Evolutionary conservation across 148 eudicot genomes (phyloP), one percentile per base, ranked within the genome.

Genomic region (Arctostaphylos glauca): DNA sequence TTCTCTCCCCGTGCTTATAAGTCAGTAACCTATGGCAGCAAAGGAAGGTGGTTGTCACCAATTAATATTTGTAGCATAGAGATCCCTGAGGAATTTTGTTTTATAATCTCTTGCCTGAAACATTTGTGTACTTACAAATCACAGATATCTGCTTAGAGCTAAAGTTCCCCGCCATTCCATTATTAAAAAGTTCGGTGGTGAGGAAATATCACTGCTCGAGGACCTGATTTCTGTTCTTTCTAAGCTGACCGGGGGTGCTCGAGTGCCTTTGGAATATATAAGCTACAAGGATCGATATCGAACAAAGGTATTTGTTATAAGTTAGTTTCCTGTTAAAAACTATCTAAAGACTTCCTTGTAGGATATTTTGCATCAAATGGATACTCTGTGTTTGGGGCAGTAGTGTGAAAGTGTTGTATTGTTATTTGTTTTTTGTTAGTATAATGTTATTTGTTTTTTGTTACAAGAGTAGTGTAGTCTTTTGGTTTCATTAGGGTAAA

Each of bases 91-190:
- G 48, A 67, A 31, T 52, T 25, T 18, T 19, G 2, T 5, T 64
- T 75, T 21, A 43, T 43, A 54, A 74, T 74, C 23, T 75, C 54
- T 74, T 9, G 71, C n/a, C 0, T 5, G 52, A 46, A 31, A 66
- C 12, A 80, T 9, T 77, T 43, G 12, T 64, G 46, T 76, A 14
- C 64, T 68, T 87, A 19, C 43, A 49, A 58, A 80, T 85, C 50
- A 56, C 87, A 96, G 99, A 46, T 96, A 96, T 86, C 92, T 96
- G 95, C 88, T 86, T 78, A 88, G 93, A 93, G 98, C 99, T 77
- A 97, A 94, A 82, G 98, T 96, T 81, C 98, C 98, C 48, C 97
- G 98, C 84, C 99, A 96, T 85, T 90, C 99, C 81, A 94, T 96
- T 76, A 94, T 96, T 50, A 96, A 92, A 86, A 96, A 92, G 90